These are phyloP conservation scores for Cucurbita pepo DNA, from an alignment of 306 rosid genomes.

Conservation along the genomic window DNA sequence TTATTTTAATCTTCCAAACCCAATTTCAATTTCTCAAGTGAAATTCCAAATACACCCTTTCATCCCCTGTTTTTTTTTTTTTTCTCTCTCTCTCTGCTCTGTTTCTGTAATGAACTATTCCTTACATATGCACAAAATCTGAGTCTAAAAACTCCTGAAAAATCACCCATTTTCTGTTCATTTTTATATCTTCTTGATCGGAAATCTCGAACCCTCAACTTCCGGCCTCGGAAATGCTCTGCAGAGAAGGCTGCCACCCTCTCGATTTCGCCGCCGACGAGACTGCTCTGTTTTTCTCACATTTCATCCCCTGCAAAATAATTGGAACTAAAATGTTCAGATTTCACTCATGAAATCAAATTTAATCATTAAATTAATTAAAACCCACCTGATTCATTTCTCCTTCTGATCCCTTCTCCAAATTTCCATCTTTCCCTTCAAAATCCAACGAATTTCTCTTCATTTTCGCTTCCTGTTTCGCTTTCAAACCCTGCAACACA, in stretches of 20 bases:
- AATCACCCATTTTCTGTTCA: too few relatives aligned
- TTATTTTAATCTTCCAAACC: neutral
- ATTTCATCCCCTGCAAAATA: neutral
- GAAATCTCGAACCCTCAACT: neutral
- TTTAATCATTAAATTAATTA: neutral
- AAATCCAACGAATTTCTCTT: neutral
- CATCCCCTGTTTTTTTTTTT: neutral
- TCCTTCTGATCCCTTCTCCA: neutral
- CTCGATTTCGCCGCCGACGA: neutral
- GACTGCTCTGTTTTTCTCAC: neutral
- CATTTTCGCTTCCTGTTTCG: conserved; percentile 5
- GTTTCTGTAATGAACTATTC: neutral
- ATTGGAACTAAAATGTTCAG: neutral
- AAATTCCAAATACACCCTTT: neutral
- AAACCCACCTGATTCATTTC: neutral
- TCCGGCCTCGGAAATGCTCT: conserved; percentile 7
- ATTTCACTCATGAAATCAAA: neutral
- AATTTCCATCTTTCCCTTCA: neutral
- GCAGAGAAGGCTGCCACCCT: conserved; percentile 8
- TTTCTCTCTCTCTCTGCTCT: neutral
- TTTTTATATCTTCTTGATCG: neutral
- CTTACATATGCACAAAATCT: neutral
- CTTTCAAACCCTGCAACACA: conserved; percentile 7
- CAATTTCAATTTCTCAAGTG: neutral
- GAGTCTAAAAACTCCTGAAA: neutral